Evolutionary conservation across 805 yeast genomes (phyloP).

Genomic region (Zygotorulaspora sp.): DNA sequence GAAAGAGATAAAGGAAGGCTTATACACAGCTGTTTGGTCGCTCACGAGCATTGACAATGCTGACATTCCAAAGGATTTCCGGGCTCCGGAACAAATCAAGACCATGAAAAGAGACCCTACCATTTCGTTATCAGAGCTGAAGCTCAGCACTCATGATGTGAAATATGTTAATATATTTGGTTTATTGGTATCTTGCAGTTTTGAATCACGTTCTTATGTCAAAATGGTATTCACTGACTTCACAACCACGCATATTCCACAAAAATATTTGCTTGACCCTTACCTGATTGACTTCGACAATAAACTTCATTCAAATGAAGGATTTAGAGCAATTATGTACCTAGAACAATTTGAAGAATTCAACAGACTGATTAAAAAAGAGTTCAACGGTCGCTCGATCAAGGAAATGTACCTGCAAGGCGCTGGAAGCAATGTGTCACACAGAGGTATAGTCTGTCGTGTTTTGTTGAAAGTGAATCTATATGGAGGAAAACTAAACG

Average conservation of each 20-base stretch:
- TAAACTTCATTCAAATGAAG: conserved; percentile 16
- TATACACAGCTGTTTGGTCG: conserved; percentile 9
- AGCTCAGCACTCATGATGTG: conserved; percentile 6
- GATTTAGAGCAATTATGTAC: conserved; percentile 23
- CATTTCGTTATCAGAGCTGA: conserved; percentile 16
- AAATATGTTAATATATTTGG: conserved; percentile 19
- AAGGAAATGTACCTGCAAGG: conserved; percentile 6
- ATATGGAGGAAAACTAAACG: conserved; percentile 21
- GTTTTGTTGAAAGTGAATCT: conserved; percentile 20
- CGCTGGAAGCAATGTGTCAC: conserved; percentile 22
- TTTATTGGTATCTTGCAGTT: conserved; percentile 20
- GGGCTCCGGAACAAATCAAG: not conserved
- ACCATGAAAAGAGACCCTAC: conserved; percentile 10
- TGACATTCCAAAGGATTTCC: not conserved
- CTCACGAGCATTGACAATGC: conserved; percentile 4
- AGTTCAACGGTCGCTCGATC: conserved; percentile 7
- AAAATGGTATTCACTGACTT: conserved; percentile 31
- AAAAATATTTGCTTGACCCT: conserved; percentile 24
- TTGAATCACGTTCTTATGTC: conserved; percentile 13
- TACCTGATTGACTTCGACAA: conserved; percentile 21
- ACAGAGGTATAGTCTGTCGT: conserved; percentile 26
- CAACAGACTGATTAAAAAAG: conserved; percentile 6
- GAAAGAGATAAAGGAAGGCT: conserved; percentile 6
- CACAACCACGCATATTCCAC: conserved; percentile 17
- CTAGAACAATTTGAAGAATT: conserved; percentile 16